Base-by-base conservation (phyloP, 805 yeast genomes). In the Myxozyma kluyveri region DNA sequence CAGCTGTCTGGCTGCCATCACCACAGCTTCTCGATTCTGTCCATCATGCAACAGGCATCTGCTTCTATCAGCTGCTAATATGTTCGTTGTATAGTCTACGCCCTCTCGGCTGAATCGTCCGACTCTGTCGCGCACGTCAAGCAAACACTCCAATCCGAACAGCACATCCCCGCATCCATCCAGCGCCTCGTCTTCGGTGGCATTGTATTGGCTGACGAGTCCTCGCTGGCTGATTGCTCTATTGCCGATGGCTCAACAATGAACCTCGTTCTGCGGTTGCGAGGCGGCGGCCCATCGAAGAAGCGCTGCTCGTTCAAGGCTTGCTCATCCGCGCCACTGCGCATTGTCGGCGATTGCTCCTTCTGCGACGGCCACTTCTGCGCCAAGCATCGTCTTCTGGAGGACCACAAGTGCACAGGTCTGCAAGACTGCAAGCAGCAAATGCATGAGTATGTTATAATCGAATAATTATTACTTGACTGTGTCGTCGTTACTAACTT, bases 331-430 rank as follows among this genome's bases (percentile, higher is more conserved):
- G 72, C 79, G 10, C 87, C 90, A 0, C 69, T 77, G 45, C 72
- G 81, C 22, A 77, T 79, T 45, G 79, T 87, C 40, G 96, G 96
- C 43, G 89, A 84, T 67, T 88, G 96, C 68, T 78, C 82, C 48
- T 85, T 83, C 65, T 88, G 96, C 68, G 79, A 80, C 43, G 95
- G 95, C 41, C 84, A 83, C 64, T 88, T 81, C 68, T 88, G 96
- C 69, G 84, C 91, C 29, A 84, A 85, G 63, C 96, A 88, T 71
- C 78, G 96, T 50, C 74, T 88, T 50, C 74, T 89, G 71, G 96
- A 88, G 69, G 88, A 83, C 68, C 96, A 88, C 70, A 67, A 76
- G 53, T 88, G 96, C 67, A 74, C 77, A 51, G 95, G 93, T 4
- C 76, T 88, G 53, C 84, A 83, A 64, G 76, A 72, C 59, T 88